Percentiles rank a stretch among this genome's conserved stretches.
Conservation (phyloP, 768 basidiomycete species). For the Calvatia gigantea region DNA sequence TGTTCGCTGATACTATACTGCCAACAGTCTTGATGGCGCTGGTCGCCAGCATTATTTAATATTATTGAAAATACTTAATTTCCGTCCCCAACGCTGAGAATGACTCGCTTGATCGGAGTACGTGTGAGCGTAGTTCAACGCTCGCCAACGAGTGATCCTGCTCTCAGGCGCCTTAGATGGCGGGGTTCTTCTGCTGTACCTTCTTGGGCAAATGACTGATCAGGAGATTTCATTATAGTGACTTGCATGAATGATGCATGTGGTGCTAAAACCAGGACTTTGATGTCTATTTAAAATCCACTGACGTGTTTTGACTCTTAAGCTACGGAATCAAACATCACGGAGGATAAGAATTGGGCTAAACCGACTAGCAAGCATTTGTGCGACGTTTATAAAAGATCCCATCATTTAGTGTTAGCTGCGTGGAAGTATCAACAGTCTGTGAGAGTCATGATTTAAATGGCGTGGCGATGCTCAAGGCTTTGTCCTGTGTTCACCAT, state of each 20-base stretch:
- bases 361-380: background rate
- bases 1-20: background rate
- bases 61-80: conserved; percentile 2
- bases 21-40: background rate
- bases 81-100: background rate
- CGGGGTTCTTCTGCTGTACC: background rate
- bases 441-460: too few relatives aligned
- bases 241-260: background rate
- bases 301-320: background rate
- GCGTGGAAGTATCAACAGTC: too few relatives aligned
- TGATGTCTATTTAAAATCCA: background rate
- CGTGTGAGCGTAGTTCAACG: background rate
- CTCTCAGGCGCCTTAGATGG: background rate
- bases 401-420: too few relatives aligned
- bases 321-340: background rate
- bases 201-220: background rate
- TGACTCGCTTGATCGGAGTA: background rate
- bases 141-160: background rate
- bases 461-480: too few relatives aligned
- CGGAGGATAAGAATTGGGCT: background rate
- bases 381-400: too few relatives aligned
- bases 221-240: background rate
- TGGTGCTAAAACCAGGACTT: background rate
- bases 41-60: conserved; percentile 9
- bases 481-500: too few relatives aligned